Evolutionary conservation across 2,329 filamentous ascomycete species (phyloP), one percentile per base, ranked within the genome.

Genomic region (Hawksworthiomyces lignivorus): DNA sequence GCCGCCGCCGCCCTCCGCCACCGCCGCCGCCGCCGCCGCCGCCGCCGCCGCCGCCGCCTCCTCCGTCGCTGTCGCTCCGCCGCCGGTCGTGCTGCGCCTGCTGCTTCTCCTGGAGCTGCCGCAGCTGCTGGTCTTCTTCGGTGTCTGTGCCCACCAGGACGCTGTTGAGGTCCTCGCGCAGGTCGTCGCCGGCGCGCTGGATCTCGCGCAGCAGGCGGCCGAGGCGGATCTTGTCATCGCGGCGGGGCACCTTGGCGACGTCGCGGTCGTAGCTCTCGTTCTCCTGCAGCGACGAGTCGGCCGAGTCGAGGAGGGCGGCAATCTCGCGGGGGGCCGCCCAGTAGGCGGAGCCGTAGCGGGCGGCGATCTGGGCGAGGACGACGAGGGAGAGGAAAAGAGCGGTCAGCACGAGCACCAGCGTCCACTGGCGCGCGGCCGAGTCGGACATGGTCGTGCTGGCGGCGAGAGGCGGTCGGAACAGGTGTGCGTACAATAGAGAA

Each of bases 261-360:
- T 82, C 75, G 51, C 68, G 65, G 56, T 80, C 74, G 55, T 80
- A 80, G 53, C 68, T 74, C 58, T 81, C 77, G 53, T 80, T 81
- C 56, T 82, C 78, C 50, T 72, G 65, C 36, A 79, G 66, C 29
- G 75, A 84, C 52, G 70, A 76, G 56, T 80, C 76, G 52, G 77
- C 68, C 14, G 72, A 68, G 54, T 80, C 76, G 53, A 80, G 58
- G 52, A 81, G 77, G 44, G 68, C 68, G 45, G 61, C 60, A 42
- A 80, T 67, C 58, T 82, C 77, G 48, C 63, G 65, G 21, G 77
- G 77, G 21, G 78, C 78, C 27, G 66, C 69, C 32, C 70, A 54
- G 59, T 79, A 82, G 15, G 75, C 77, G 45, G 66, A 57, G 39
- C 68, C 67, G 56, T 77, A 77, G 39, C 67, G 67, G 49, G 67